Evolutionary conservation across 75 land plant genomes (phyloP).

Genomic region (Ceratopteris richardii): DNA sequence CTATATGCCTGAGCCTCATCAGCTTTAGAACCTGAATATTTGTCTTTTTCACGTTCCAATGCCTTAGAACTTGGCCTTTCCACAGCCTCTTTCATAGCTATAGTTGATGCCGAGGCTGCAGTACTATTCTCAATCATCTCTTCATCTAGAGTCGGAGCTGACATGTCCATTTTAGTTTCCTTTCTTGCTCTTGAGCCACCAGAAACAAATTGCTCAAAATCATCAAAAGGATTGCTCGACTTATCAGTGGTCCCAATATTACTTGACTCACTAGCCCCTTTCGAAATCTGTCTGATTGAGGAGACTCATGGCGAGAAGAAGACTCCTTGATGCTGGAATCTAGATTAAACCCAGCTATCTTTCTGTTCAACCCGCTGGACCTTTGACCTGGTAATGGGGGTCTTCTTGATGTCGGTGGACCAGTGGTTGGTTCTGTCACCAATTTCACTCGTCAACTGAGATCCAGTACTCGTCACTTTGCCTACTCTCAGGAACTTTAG

Average conservation of each 20-base stretch:
- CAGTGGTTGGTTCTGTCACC: slow-evolving; percentile 67
- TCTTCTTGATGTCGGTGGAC: slow-evolving; percentile 93
- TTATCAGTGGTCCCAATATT: slow-evolving; percentile 2
- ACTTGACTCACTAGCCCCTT: slow-evolving; percentile 12
- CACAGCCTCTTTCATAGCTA: slow-evolving; percentile 80
- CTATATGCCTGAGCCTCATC: slow-evolving; percentile 28
- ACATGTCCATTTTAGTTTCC: slow-evolving; percentile 18
- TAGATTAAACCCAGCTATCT: slow-evolving; percentile 10
- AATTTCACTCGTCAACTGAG: slow-evolving; percentile 80
- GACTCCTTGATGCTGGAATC: slow-evolving; percentile 1
- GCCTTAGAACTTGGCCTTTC: slow-evolving; percentile 68
- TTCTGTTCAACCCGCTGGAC: slow-evolving; percentile 22
- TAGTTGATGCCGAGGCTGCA: slow-evolving; percentile 58
- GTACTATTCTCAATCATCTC: slow-evolving; percentile 34
- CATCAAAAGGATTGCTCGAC: slow-evolving; percentile 38
- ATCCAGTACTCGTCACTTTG: slow-evolving; percentile 63
- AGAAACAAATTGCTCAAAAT: slow-evolving; percentile 66
- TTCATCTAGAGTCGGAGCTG: slow-evolving; percentile 18
- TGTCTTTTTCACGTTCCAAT: slow-evolving; percentile 49
- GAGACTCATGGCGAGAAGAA: slow-evolving; percentile 1
- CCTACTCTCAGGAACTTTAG: slow-evolving; percentile 20
- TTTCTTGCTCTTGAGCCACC: slow-evolving; percentile 25
- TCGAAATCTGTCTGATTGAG: slow-evolving; percentile 24
- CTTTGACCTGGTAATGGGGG: slow-evolving; percentile 52
- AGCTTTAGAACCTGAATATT: slow-evolving; percentile 27